phyloP scores from a whole-genome alignment of 148 eudicot species.

The Vaccinium vitisidaea region DNA sequence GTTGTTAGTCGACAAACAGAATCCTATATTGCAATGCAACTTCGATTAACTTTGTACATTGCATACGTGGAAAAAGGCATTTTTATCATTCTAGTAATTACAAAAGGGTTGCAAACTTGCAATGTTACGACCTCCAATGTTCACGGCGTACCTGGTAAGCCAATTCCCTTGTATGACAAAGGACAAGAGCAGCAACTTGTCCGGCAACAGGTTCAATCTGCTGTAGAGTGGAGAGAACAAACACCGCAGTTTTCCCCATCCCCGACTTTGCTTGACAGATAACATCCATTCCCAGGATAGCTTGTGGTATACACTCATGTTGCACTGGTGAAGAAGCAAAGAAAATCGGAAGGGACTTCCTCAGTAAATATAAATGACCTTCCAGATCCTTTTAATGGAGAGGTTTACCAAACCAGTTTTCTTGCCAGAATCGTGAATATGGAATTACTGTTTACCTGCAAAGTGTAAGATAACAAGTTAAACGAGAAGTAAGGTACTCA shows the following conservation, averaged over 20 bases:
- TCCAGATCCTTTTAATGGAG: slow-evolving; percentile 33
- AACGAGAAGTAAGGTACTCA: neutral
- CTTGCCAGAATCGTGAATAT: slow-evolving; percentile 24
- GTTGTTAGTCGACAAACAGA: neutral
- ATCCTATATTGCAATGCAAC: neutral
- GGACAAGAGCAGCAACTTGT: slow-evolving; percentile 64
- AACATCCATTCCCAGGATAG: slow-evolving; percentile 64
- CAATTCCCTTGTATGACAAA: slow-evolving; percentile 59
- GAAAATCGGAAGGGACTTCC: slow-evolving; percentile 40
- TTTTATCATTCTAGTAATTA: neutral
- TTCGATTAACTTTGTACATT: neutral
- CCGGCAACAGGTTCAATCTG: slow-evolving; percentile 63
- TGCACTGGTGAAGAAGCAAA: slow-evolving; percentile 58
- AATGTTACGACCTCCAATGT: too few species aligned
- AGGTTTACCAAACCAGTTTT: slow-evolving; percentile 41
- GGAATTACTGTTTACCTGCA: slow-evolving; percentile 40
- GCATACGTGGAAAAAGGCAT: neutral
- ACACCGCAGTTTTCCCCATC: slow-evolving; percentile 64
- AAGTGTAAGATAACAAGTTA: neutral
- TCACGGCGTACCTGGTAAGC: slow-evolving; percentile 47
- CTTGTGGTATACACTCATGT: slow-evolving; percentile 68
- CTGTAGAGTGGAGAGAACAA: slow-evolving; percentile 56
- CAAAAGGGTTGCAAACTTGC: neutral
- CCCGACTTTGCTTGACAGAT: slow-evolving; percentile 67
- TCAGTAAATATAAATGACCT: slow-evolving; percentile 31